Conservation (phyloP, 1,284 basidiomycete genomes). For the Ustilago shanxiensis region DNA sequence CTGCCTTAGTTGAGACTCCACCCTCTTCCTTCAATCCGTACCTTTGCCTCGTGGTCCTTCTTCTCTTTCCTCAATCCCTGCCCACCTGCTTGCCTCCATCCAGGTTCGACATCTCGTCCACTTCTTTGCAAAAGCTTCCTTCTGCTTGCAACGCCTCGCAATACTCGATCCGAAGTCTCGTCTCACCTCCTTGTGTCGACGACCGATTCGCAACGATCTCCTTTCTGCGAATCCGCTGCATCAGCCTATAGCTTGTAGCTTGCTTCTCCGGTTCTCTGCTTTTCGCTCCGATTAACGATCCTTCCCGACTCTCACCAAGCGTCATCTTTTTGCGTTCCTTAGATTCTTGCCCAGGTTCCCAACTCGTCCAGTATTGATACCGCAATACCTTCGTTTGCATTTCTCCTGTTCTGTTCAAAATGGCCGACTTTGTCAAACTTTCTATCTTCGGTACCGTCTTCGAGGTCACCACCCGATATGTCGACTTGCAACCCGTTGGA, state of each 20-base stretch:
- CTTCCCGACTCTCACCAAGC: neutral
- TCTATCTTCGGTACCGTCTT: conserved; percentile 97
- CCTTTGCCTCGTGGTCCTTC: conserved; percentile 8
- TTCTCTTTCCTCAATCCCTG: conserved; percentile 1
- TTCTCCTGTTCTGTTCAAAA: conserved; percentile 26
- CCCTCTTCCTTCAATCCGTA: conserved; percentile 1
- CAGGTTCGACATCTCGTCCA: neutral
- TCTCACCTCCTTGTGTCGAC: too few relatives aligned
- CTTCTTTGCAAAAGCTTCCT: conserved; percentile 17
- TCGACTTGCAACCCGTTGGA: conserved; percentile 99
- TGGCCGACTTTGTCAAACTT: conserved; percentile 88
- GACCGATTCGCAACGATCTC: neutral
- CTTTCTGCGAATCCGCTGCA: neutral
- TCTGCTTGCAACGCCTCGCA: conserved; percentile 7
- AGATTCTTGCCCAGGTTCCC: neutral
- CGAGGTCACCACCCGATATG: conserved; percentile 86
- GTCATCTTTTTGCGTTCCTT: neutral
- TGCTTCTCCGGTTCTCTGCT: neutral
- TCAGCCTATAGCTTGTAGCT: conserved; percentile 8
- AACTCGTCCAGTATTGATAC: neutral
- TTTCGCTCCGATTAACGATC: neutral
- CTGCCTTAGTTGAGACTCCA: conserved; percentile 50
- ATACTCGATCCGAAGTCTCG: neutral
- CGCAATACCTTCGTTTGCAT: neutral
- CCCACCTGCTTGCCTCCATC: neutral